Conservation (phyloP, 352 stramenopile genomes). For the Pythium pyrilobum region DNA sequence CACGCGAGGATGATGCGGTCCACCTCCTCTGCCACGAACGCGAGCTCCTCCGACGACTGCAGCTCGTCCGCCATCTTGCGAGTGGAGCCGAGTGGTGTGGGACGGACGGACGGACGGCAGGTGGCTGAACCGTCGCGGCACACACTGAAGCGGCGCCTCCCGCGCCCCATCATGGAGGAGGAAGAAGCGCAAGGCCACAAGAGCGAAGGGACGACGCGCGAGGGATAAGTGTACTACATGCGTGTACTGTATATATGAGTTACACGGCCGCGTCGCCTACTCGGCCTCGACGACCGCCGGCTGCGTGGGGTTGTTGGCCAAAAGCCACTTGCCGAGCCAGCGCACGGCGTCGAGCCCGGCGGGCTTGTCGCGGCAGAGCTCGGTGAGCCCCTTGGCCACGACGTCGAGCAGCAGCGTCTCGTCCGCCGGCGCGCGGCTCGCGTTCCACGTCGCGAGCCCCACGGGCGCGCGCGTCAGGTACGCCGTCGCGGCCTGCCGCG, state of each 20-base stretch:
- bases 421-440: conserved; percentile 22
- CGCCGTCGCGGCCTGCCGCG: conserved; percentile 40
- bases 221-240: too few relatives aligned
- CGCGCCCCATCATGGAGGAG: too few relatives aligned
- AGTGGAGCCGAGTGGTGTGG: background rate
- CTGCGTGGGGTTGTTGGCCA: conserved; percentile 84
- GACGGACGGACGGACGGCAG: background rate
- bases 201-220: too few relatives aligned
- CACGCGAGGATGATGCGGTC: conserved; percentile 81
- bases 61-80: conserved; percentile 71
- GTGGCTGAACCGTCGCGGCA: background rate
- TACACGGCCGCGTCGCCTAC: conserved; percentile 8
- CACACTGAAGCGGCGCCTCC: too few relatives aligned
- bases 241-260: background rate
- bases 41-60: conserved; percentile 85
- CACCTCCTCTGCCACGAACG: conserved; percentile 90
- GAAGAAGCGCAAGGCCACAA: too few relatives aligned
- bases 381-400: conserved; percentile 62
- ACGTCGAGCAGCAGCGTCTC: conserved; percentile 53
- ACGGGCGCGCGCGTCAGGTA: conserved; percentile 58
- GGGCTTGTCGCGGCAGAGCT: conserved; percentile 81
- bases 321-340: conserved; percentile 82
- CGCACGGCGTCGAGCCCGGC: conserved; percentile 64
- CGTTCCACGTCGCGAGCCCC: conserved; percentile 47
- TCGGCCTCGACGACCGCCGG: conserved; percentile 51